Conservation (phyloP, 2,329 filamentous ascomycete genomes). For the Akanthomyces lecanii region DNA sequence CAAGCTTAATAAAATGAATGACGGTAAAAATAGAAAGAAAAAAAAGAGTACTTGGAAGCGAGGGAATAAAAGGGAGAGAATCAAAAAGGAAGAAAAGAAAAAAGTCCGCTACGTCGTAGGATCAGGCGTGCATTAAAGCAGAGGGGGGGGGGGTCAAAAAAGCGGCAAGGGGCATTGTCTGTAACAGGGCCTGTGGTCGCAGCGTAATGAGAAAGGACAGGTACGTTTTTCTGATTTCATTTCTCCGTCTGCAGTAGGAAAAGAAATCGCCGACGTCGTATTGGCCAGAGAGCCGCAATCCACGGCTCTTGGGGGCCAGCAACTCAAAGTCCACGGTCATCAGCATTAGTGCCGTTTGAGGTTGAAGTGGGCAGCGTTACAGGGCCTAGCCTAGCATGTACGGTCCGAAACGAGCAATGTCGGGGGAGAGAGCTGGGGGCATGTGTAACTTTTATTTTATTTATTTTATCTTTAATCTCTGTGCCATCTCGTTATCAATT, state of each 20-base stretch:
- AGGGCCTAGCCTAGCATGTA: not conserved
- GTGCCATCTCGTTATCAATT: not conserved
- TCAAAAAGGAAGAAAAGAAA: not conserved
- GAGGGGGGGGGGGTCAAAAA: not conserved
- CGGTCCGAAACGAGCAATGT: conserved; percentile 11
- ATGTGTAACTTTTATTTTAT: no score
- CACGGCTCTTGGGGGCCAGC: no score
- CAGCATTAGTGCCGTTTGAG: conserved; percentile 11
- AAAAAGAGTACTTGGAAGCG: not conserved
- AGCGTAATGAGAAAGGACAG: not conserved
- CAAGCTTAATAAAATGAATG: not conserved
- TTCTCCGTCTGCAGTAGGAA: no score
- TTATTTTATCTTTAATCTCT: no score
- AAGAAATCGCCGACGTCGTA: not conserved
- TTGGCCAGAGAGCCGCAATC: not conserved
- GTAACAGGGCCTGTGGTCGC: not conserved
- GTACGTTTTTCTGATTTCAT: not conserved
- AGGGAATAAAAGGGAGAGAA: not conserved
- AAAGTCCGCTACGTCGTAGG: not conserved
- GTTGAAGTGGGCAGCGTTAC: conserved; percentile 2
- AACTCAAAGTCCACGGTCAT: not conserved
- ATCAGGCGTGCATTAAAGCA: not conserved
- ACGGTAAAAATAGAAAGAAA: not conserved
- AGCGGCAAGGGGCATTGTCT: not conserved
- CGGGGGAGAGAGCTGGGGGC: not conserved